A percentile compares a stretch with the other conserved stretches of the same genome.
phyloP scores from a whole-genome alignment of 805 yeast species.

The Wickerhamiella azymoides region DNA sequence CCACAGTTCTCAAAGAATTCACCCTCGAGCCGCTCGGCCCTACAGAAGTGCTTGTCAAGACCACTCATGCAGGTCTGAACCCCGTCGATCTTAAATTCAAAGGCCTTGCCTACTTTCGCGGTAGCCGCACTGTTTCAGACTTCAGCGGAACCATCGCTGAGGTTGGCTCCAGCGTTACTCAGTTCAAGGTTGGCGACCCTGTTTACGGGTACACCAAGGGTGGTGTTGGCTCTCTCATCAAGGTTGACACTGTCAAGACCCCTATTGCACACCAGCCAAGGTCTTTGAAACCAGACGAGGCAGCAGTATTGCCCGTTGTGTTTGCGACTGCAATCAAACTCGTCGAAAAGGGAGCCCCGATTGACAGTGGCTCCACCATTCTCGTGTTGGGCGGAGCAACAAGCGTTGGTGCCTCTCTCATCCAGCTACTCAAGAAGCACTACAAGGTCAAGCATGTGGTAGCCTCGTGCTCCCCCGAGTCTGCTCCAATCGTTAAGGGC shows the following conservation, averaged over 20 bases:
- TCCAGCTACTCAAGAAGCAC: conserved; percentile 42
- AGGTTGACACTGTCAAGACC: conserved; percentile 24
- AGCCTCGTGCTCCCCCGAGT: conserved; percentile 39
- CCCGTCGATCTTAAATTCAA: conserved; percentile 43
- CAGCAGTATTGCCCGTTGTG: conserved; percentile 54
- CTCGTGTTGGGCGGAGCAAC: conserved; percentile 66
- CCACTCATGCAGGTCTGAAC: conserved; percentile 45
- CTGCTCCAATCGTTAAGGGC: conserved; percentile 31
- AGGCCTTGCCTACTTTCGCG: conserved; percentile 21
- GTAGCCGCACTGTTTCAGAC: conserved; percentile 37
- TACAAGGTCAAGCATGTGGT: conserved; percentile 36
- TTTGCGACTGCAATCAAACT: conserved; percentile 46
- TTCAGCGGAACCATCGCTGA: conserved; percentile 46
- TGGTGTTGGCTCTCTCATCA: background rate
- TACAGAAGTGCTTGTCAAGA: conserved; percentile 42
- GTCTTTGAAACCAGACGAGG: conserved; percentile 36
- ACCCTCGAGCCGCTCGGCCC: conserved; percentile 21
- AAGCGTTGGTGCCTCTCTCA: conserved; percentile 43
- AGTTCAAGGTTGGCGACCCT: conserved; percentile 41
- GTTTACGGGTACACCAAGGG: conserved; percentile 37
- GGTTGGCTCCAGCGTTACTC: conserved; percentile 35
- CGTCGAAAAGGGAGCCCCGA: conserved; percentile 26
- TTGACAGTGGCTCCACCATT: conserved; percentile 26
- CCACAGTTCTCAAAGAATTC: conserved; percentile 14
- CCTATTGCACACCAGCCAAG: conserved; percentile 35